A percentile compares a stretch with the other conserved stretches of the same genome.
Conservation (phyloP, 768 basidiomycete genomes). For the Suillus tomentosus region DNA sequence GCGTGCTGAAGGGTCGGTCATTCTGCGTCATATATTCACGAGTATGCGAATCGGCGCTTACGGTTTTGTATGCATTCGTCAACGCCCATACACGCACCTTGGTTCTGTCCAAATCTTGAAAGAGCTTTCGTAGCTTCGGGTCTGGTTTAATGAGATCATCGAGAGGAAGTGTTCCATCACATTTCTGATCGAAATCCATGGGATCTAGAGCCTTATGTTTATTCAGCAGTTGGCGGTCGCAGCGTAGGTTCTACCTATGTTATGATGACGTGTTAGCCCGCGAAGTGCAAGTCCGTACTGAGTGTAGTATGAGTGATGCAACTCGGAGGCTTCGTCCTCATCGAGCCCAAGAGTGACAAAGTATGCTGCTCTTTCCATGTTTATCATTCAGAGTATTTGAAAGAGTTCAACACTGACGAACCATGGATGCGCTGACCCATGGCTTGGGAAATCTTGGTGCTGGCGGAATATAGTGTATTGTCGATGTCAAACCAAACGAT, state of each 20-base stretch:
- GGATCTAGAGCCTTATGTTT: constrained; percentile 53
- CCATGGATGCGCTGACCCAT: constrained; percentile 84
- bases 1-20: constrained; percentile 60
- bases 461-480: constrained; percentile 84
- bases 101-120: constrained; percentile 76
- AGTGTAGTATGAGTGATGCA: constrained; percentile 74
- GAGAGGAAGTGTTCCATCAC: constrained; percentile 81
- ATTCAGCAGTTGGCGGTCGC: not conserved
- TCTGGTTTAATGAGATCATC: constrained; percentile 76
- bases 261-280: constrained; percentile 74
- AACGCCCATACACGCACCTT: constrained; percentile 84
- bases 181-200: constrained; percentile 80
- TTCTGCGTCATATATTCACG: constrained; percentile 13
- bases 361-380: constrained; percentile 52
- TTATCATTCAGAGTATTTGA: constrained; percentile 1
- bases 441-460: constrained; percentile 68
- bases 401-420: constrained; percentile 28
- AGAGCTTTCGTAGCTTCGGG: constrained; percentile 60
- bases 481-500: constrained; percentile 87
- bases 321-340: constrained; percentile 64
- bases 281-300: constrained; percentile 84
- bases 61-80: constrained; percentile 81
- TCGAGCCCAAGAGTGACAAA: constrained; percentile 70
- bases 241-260: constrained; percentile 49
- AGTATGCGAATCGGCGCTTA: constrained; percentile 36